These are phyloP conservation scores for Rutidosis leptorrhynchoides DNA, from an alignment of 129 eudicot genomes.

Conservation along the genomic window DNA sequence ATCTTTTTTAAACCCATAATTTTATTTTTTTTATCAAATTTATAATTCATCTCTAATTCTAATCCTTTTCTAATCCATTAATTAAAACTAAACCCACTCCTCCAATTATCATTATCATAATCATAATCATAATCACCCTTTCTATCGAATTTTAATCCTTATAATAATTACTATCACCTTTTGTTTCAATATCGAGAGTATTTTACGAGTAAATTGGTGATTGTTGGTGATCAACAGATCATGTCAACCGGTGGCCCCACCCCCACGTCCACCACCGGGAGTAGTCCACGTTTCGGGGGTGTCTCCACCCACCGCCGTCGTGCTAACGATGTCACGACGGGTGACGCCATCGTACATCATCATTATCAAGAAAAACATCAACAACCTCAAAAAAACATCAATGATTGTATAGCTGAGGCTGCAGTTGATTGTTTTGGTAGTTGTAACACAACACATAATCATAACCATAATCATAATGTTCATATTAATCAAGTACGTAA, in stretches of 20 bases:
- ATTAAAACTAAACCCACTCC: constrained; percentile 8
- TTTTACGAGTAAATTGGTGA: neutral
- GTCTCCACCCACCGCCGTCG: constrained; percentile 73
- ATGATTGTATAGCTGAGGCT: constrained; percentile 29
- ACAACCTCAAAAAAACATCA: neutral
- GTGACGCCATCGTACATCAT: constrained; percentile 16
- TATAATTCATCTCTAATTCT: neutral
- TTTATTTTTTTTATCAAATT: neutral
- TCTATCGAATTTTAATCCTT: constrained; percentile 24
- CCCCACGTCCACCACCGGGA: constrained; percentile 46
- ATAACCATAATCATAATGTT: constrained; percentile 12
- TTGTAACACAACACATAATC: constrained; percentile 13
- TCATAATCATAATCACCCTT: neutral
- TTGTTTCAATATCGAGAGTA: constrained; percentile 25
- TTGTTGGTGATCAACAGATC: neutral
- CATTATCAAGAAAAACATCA: constrained; percentile 8
- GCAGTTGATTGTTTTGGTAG: constrained; percentile 31
- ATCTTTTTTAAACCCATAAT: neutral
- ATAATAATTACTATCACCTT: constrained; percentile 23
- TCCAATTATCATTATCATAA: neutral
- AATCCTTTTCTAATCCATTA: neutral
- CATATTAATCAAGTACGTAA: neutral
- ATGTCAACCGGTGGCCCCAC: constrained; percentile 68
- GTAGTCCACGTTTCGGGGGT: constrained; percentile 46
- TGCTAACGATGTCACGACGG: constrained; percentile 25